A percentile compares a stretch with the other conserved stretches of the same genome.
These are phyloP conservation scores for Leccinum pseudoinsigne DNA, from an alignment of 1,284 basidiomycete genomes.

Conservation along the genomic window DNA sequence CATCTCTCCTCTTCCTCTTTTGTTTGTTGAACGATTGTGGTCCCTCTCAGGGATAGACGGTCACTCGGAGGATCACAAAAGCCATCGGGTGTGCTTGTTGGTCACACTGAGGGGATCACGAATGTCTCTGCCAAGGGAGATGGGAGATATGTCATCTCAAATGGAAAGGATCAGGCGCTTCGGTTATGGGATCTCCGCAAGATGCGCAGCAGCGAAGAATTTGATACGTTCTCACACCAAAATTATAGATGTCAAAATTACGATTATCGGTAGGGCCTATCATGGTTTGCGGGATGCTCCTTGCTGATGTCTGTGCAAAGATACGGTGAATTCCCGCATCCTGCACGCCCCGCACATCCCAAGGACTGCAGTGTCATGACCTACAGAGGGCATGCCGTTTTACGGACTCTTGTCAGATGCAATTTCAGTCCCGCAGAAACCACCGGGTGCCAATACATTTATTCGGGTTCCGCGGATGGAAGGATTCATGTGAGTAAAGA, in stretches of 20 bases:
- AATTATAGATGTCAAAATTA: conserved; percentile 66
- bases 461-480: conserved; percentile 88
- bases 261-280: conserved; percentile 72
- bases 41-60: conserved; percentile 76
- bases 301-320: conserved; percentile 37
- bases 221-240: conserved; percentile 52
- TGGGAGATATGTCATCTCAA: conserved; percentile 94
- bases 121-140: conserved; percentile 89
- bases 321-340: conserved; percentile 65
- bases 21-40: background rate
- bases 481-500: conserved; percentile 67
- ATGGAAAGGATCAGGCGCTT: conserved; percentile 94
- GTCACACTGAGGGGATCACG: conserved; percentile 95
- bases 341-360: conserved; percentile 72
- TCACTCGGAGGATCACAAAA: conserved; percentile 78
- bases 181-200: conserved; percentile 95
- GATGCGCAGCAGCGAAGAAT: conserved; percentile 80
- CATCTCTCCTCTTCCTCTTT: background rate
- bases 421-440: conserved; percentile 93
- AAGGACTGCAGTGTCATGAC: conserved; percentile 95
- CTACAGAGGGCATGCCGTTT: conserved; percentile 90
- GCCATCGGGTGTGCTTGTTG: conserved; percentile 90
- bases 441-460: conserved; percentile 92
- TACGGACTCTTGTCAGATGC: conserved; percentile 92
- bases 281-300: background rate